A percentile compares a stretch with the other conserved stretches of the same genome.
Conservation (phyloP, 805 yeast genomes). For the Metschnikowia similis region DNA sequence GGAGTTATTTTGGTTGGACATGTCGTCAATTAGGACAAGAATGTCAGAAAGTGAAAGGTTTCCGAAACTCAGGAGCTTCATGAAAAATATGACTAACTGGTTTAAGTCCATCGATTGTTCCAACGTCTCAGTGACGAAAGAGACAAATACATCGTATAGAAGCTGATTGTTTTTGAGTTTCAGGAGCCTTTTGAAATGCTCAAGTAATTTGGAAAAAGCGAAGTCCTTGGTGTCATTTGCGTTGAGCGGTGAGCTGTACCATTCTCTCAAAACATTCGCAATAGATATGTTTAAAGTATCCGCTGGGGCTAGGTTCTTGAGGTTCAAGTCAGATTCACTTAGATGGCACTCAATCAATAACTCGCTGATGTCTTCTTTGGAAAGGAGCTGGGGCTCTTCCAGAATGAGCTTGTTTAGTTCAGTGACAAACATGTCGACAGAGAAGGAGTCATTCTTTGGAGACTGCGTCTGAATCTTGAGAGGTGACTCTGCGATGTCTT, state of each 20-base stretch:
- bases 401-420: constrained; percentile 24
- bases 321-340: constrained; percentile 9
- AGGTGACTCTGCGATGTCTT: constrained; percentile 33
- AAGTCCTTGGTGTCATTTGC: constrained; percentile 12
- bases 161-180: constrained; percentile 2
- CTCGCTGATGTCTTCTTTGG: constrained; percentile 17
- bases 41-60: constrained; percentile 15
- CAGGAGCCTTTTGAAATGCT: constrained; percentile 1
- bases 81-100: constrained; percentile 10
- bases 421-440: constrained; percentile 22
- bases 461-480: constrained; percentile 25
- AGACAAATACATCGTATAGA: constrained; percentile 3
- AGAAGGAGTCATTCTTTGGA: constrained; percentile 18
- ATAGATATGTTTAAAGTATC: neutral
- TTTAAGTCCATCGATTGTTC: neutral
- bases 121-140: constrained; percentile 4
- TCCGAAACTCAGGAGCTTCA: constrained; percentile 17
- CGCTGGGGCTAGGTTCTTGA: neutral
- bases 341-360: constrained; percentile 7
- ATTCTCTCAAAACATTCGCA: constrained; percentile 2
- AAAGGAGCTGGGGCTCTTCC: constrained; percentile 7
- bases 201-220: constrained; percentile 16
- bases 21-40: constrained; percentile 10
- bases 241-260: constrained; percentile 3
- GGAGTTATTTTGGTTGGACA: neutral